Evolutionary conservation across 2,329 filamentous ascomycete species (phyloP).

Genomic region (Pseudopithomyces maydicus): DNA sequence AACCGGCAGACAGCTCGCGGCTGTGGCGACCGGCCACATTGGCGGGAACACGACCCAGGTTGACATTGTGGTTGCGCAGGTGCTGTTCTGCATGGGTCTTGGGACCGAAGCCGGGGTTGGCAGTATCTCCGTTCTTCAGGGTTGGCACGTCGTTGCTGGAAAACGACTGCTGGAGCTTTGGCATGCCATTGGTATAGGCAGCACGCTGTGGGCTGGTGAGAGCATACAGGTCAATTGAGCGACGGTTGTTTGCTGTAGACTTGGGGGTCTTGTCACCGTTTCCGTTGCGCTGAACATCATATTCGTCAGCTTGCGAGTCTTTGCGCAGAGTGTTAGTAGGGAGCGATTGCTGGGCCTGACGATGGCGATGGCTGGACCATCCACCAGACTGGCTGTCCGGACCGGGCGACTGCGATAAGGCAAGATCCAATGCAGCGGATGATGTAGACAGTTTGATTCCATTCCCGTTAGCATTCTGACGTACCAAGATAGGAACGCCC

Average conservation of each 20-base stretch:
- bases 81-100: constrained; percentile 63
- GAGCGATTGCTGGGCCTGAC: constrained; percentile 65
- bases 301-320: constrained; percentile 42
- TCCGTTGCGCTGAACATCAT: constrained; percentile 43
- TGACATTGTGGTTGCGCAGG: constrained; percentile 77
- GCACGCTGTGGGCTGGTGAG: constrained; percentile 34
- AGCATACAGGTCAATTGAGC: constrained; percentile 54
- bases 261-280: constrained; percentile 50
- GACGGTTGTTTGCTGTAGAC: constrained; percentile 47
- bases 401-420: constrained; percentile 69
- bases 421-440: constrained; percentile 80
- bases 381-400: constrained; percentile 62
- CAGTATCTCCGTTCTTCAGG: constrained; percentile 69
- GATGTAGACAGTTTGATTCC: constrained; percentile 75
- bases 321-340: constrained; percentile 59
- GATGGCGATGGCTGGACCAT: constrained; percentile 69
- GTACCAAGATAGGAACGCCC: constrained; percentile 82
- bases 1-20: constrained; percentile 67
- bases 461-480: constrained; percentile 63
- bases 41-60: constrained; percentile 76
- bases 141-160: constrained; percentile 90
- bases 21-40: constrained; percentile 72
- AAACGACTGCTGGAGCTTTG: constrained; percentile 84
- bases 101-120: constrained; percentile 35
- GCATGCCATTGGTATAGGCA: constrained; percentile 62